Base-by-base conservation (phyloP, 106 monocot genomes). In the Narthecium ossifragum region DNA sequence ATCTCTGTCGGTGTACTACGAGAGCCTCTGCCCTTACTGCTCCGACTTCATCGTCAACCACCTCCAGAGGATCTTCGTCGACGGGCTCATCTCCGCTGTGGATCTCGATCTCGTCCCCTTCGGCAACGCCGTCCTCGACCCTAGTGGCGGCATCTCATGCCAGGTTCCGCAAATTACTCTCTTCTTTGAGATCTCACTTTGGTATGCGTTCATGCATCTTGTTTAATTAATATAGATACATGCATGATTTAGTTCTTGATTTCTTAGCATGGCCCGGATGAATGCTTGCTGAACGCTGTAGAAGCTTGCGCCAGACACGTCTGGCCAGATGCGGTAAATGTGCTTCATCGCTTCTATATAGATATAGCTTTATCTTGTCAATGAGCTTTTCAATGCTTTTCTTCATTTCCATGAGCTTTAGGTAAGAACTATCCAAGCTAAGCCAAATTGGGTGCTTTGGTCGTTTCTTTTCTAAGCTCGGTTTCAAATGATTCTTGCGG, bases 261-360 rank as follows among this genome's bases (percentile, higher is more conserved):
- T 79, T 75, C 91, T n/a, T n/a, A 99, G 98, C 98, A 99, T 75
- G 98, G 98, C 21, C 53, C 70, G 2, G 53, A 88, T 65, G 98
- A 99, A 59, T 99, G 98, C 69, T 55, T 91, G 30, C 61, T 99
- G 41, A 99, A 99, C 61, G 83, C 88, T 6, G 53, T 99, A 36
- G 98, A 99, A 73, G 98, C 98, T 66, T 99, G 98, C 65, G 98
- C 81, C 17, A 91, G 91, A 68, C 53, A 47, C 50, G 51, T 60
- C 29, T 99, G 91, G 98, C 91, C 91, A 21, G 87, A 79, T 73
- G 48, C 80, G 87, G 98, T 99, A 75, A 73, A 18, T 17, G 0
- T 43, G 14, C 43, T 43, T 10, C n/a, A 3, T 41, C 41, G 14
- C 43, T 18, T 10, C 43, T 18, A 13, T 43, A 18, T 43, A 17